Evolutionary conservation across 1,284 basidiomycete genomes (phyloP), one percentile per base, ranked within the genome.

Genomic region (Cryptococcus sp.): DNA sequence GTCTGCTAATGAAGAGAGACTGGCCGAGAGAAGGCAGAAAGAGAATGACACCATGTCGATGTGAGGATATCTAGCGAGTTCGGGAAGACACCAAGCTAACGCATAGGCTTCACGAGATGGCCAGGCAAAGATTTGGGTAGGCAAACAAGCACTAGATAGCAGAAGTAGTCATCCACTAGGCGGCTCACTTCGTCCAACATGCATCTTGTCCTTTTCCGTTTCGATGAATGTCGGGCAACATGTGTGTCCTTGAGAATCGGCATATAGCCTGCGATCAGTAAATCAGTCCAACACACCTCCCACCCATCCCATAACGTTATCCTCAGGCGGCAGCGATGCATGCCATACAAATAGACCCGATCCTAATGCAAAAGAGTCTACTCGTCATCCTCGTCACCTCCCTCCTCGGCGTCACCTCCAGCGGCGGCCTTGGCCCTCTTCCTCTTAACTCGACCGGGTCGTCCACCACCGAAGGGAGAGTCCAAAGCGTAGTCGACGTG

Each of bases 401-500:
- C 93, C 50, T 86, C 92, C 57, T 83, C 92, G 60, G 84, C 93
- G 70, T 87, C 90, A 79, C 86, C 88, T 81, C 87, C 91, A 63
- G 88, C 90, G 56, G 93, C 92, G 50, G 91, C 90, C 63, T 85
- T 85, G 64, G 88, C 88, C 71, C 94, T 91, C 91, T 97, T 98
- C 79, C 96, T 86, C 88, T 98, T 98, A 76, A 97, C 92, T 74
- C 96, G 93, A 70, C 96, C 94, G 61, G 93, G 81, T 66, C 94
- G 90, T 67, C 88, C 94, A 75, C 94, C 94, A 76, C 94, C 96
- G 76, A 93, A 98, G 52, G 94, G 94, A 64, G 91, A 96, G 61
- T 88, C 97, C 72, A 96, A 86, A 42, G 94, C 88, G 76, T 97
- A 98, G 84, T 98, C 94, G 76, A 98, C 94, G 84, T 98, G 94